phyloP scores from a whole-genome alignment of 2,329 filamentous ascomycete species.

The Ophiocordyceps camponoti-floridani region DNA sequence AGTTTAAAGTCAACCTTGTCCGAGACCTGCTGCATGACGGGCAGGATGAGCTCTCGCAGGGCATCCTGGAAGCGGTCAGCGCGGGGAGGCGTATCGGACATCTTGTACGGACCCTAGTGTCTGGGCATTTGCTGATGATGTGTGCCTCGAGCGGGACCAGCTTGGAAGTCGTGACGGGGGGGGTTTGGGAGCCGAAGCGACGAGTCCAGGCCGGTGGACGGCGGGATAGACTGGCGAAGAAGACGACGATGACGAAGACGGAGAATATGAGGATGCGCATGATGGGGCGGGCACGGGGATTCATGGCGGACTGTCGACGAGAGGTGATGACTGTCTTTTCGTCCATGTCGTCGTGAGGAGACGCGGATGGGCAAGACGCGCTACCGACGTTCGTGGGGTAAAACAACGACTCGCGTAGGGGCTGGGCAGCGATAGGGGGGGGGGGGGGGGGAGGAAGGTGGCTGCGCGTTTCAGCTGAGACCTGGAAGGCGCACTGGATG shows the following conservation, averaged over 20 bases:
- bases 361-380: not conserved
- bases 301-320: not conserved
- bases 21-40: constrained; percentile 64
- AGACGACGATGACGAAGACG: constrained; percentile 7
- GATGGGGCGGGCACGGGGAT: not conserved
- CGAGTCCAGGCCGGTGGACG: not conserved
- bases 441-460: too few relatives aligned
- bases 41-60: constrained; percentile 62
- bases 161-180: constrained; percentile 2
- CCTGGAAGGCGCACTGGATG: not conserved
- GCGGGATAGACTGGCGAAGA: constrained; percentile 8
- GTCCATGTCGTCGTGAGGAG: not conserved
- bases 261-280: constrained; percentile 4
- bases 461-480: not conserved
- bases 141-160: constrained; percentile 75
- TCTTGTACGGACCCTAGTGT: constrained; percentile 41
- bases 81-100: not conserved
- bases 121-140: constrained; percentile 95
- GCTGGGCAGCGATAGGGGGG: not conserved
- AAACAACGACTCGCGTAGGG: not conserved
- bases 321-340: not conserved
- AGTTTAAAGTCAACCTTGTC: constrained; percentile 83
- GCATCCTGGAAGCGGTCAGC: constrained; percentile 38
- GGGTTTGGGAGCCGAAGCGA: not conserved
- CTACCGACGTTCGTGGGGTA: not conserved